phyloP scores from a whole-genome alignment of 371 early-diverging fungal genomes.

The Mucor mucedo region DNA sequence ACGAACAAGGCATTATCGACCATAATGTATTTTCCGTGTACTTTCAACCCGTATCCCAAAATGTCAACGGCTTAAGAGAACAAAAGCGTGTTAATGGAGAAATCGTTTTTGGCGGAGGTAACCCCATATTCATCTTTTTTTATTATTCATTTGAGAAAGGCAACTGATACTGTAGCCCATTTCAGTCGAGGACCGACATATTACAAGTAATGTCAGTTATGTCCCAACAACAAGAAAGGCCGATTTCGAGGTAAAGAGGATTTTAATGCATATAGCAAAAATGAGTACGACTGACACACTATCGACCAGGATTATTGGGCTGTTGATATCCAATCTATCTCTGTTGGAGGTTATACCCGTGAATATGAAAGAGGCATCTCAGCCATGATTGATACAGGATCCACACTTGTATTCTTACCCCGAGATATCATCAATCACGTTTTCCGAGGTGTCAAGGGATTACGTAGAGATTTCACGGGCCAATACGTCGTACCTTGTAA shows the following conservation, averaged over 20 bases:
- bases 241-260: conserved; percentile 26
- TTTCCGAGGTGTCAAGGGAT: conserved; percentile 22
- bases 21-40: conserved; percentile 47
- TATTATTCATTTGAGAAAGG: background rate
- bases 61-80: background rate
- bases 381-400: conserved; percentile 47
- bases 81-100: conserved; percentile 42
- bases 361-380: conserved; percentile 15
- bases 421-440: conserved; percentile 24
- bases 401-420: conserved; percentile 46
- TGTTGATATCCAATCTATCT: conserved; percentile 36
- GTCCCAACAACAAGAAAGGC: conserved; percentile 26
- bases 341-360: conserved; percentile 24
- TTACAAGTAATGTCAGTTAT: conserved; percentile 35
- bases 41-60: conserved; percentile 34
- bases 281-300: background rate
- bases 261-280: background rate
- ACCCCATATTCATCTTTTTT: background rate
- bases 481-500: conserved; percentile 46
- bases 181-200: conserved; percentile 33
- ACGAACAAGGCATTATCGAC: conserved; percentile 31
- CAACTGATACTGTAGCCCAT: background rate
- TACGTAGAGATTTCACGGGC: conserved; percentile 28
- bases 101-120: conserved; percentile 51
- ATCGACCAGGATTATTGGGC: conserved; percentile 51